These are phyloP conservation scores for Copromyces sp. DNA, from an alignment of 495 filamentous ascomycete species.

Conservation along the genomic window DNA sequence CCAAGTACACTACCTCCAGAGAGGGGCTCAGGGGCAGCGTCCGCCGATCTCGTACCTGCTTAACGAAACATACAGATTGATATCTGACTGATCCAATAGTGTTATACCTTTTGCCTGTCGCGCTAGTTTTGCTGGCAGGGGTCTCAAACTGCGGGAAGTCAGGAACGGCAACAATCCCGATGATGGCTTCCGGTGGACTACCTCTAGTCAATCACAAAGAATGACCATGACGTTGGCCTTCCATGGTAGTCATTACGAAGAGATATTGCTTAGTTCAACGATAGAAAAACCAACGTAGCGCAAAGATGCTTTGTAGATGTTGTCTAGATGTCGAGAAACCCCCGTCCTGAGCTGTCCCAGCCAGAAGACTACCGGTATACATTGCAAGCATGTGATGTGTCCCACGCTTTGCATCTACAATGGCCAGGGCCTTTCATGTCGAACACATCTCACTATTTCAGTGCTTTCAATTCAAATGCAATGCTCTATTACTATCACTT, in stretches of 20 bases:
- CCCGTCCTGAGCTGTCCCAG: neutral
- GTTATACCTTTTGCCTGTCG: neutral
- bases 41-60: neutral
- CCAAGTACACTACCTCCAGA: neutral
- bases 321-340: neutral
- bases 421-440: neutral
- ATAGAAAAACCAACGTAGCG: neutral
- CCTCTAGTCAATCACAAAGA: neutral
- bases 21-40: neutral
- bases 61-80: neutral
- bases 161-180: neutral
- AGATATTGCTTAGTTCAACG: neutral
- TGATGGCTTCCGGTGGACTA: neutral
- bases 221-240: neutral
- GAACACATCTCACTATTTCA: neutral
- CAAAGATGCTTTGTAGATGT: neutral
- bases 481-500: neutral
- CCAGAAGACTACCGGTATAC: neutral
- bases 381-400: neutral
- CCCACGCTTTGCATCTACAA: neutral
- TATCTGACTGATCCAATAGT: neutral
- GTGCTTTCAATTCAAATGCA: neutral
- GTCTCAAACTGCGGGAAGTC: neutral
- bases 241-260: neutral
- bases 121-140: neutral